Conservation (phyloP, 441 rosid species). For the Pelargonium myrrhifolium region DNA sequence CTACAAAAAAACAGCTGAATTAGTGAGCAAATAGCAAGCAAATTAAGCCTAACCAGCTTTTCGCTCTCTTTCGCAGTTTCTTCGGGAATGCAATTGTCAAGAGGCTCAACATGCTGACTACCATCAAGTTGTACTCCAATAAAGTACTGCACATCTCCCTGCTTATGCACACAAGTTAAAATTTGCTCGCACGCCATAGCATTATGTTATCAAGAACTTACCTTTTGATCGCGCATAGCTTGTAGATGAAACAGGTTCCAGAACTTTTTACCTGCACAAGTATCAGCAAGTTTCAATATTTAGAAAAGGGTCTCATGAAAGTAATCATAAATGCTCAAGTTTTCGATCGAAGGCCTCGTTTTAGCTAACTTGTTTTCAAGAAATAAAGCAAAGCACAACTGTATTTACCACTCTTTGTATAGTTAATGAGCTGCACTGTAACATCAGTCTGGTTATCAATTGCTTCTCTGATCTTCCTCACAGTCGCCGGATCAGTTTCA, state of each 20-base stretch:
- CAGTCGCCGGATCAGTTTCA: slow-evolving; percentile 92
- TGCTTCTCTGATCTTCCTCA: slow-evolving; percentile 79
- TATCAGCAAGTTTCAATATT: too few species aligned
- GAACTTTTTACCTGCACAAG: slow-evolving; percentile 72
- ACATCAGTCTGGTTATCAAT: slow-evolving; percentile 87
- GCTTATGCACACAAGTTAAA: slow-evolving; percentile 9
- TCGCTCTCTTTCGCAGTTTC: slow-evolving; percentile 59
- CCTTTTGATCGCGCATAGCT: slow-evolving; percentile 99
- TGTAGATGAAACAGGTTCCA: slow-evolving; percentile 98
- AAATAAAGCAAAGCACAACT: too few species aligned
- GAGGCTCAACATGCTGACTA: slow-evolving; percentile 85
- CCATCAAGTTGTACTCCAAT: slow-evolving; percentile 97
- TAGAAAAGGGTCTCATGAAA: too few species aligned
- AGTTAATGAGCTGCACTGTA: slow-evolving; percentile 92
- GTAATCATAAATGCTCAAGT: too few species aligned
- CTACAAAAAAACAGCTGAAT: too few species aligned
- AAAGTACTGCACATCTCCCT: slow-evolving; percentile 99
- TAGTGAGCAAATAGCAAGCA: not conserved
- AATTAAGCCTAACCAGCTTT: slow-evolving; percentile 45
- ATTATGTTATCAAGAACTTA: slow-evolving; percentile 18
- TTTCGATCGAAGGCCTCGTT: too few species aligned
- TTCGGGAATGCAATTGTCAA: slow-evolving; percentile 57
- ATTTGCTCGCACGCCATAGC: not conserved
- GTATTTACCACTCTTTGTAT: slow-evolving; percentile 75
- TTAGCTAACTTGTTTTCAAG: too few species aligned